Evolutionary conservation across 1,139 yeast genomes (phyloP).

Genomic region (Diutina sp.): DNA sequence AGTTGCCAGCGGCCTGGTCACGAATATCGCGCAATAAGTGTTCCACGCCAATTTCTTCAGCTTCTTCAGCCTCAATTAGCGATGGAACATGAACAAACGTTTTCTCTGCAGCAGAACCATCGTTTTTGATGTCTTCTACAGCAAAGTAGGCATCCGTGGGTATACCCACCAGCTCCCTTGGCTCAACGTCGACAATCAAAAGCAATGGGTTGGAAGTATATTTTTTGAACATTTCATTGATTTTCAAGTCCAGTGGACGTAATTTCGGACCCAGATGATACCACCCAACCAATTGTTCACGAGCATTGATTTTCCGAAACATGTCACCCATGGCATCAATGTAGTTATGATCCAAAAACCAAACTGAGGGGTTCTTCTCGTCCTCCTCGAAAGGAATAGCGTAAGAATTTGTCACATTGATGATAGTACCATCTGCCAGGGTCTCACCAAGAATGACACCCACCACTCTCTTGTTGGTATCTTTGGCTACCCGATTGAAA

Average conservation of each 20-base stretch:
- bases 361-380: slow-evolving; percentile 81
- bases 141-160: slow-evolving; percentile 96
- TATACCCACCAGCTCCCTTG: slow-evolving; percentile 56
- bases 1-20: slow-evolving; percentile 92
- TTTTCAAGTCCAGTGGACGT: slow-evolving; percentile 76
- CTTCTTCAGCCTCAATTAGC: slow-evolving; percentile 92
- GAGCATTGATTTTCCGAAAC: slow-evolving; percentile 96
- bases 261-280: slow-evolving; percentile 96
- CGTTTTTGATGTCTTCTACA: slow-evolving; percentile 90
- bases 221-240: slow-evolving; percentile 77
- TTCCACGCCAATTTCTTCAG: slow-evolving; percentile 98
- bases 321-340: slow-evolving; percentile 95
- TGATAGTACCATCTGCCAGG: slow-evolving; percentile 26
- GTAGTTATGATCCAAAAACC: slow-evolving; percentile 96
- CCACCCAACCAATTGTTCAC: slow-evolving; percentile 95
- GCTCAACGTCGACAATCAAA: slow-evolving; percentile 85
- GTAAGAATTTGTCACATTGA: slow-evolving; percentile 64
- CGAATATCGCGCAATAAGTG: slow-evolving; percentile 88
- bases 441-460: slow-evolving; percentile 90
- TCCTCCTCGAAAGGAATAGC: slow-evolving; percentile 97
- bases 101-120: slow-evolving; percentile 88
- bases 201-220: slow-evolving; percentile 76
- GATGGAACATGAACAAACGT: slow-evolving; percentile 93
- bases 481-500: slow-evolving; percentile 71
- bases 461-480: slow-evolving; percentile 66